Evolutionary conservation across 2,329 filamentous ascomycete genomes (phyloP), one percentile per base, ranked within the genome.

Genomic region (Trichoderma oligosporum): DNA sequence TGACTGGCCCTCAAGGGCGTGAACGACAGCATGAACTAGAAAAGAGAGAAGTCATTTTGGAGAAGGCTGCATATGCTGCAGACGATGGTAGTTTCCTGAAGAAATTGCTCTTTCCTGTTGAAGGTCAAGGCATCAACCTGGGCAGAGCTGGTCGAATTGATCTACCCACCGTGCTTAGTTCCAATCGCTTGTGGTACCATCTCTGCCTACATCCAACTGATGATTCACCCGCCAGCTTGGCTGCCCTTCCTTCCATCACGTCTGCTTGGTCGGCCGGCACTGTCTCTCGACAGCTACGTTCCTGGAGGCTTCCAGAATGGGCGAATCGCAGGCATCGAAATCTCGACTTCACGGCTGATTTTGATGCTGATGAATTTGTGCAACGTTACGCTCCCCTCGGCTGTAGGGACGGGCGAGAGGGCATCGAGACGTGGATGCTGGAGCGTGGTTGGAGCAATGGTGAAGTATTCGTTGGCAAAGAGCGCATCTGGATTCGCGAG

Each of bases 361-460:
- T 97, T 64, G 94, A 99, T 66, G 77, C 92, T 4, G 90, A 96
- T 14, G 94, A 99, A 70, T 97, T 99, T 66, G 82, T 86, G 18
- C 85, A 87, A 64, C 85, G 94, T 42, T 99, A 97, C 69, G 79
- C 85, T 4, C 78, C 83, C 5, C 81, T 99, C 0, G 94, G 94
- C 12, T 99, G 94, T 71, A 84, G 87, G 64, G 91, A 96, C 62
- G 94, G 94, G 57, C 85, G 85, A 61, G 94, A 99, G 61, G 94
- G 93, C 46, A 91, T 97, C 53, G 91, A 97, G 68, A 95, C 83
- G 66, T 99, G 93, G 91, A 81, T 95, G 58, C 81, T 97, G 48
- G 92, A 97, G 73, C 86, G 94, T 58, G 94, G 94, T 1, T 99
- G 94, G 94, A 97, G 91, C 74, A 99, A 99, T 65, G 94, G 94